These are phyloP conservation scores for Parietaria judaica DNA, from an alignment of 306 rosid species.

Conservation along the genomic window DNA sequence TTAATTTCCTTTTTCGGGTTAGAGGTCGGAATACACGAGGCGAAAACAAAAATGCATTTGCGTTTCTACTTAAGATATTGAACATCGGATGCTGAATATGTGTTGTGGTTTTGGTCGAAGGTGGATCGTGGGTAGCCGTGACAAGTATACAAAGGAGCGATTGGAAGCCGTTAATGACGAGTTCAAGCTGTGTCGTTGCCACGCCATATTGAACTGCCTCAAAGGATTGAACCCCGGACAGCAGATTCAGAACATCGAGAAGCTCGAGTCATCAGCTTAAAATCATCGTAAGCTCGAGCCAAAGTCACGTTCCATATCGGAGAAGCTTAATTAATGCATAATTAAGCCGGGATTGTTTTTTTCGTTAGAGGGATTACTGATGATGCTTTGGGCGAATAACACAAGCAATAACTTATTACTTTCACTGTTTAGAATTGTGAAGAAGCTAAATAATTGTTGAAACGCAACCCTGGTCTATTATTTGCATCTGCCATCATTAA, in stretches of 20 bases:
- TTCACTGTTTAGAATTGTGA: constrained; percentile 32
- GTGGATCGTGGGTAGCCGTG: constrained; percentile 98
- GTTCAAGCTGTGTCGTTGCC: constrained; percentile 97
- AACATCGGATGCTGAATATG: constrained; percentile 4
- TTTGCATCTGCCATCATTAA: no score
- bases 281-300: neutral
- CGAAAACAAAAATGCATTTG: no score
- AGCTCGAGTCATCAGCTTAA: constrained; percentile 35
- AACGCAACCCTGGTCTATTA: no score
- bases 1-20: no score
- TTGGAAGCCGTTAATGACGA: constrained; percentile 85
- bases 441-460: no score
- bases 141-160: constrained; percentile 84
- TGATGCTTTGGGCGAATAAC: constrained; percentile 32
- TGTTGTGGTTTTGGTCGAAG: constrained; percentile 36
- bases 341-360: constrained; percentile 31
- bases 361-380: constrained; percentile 14
- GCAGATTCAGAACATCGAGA: constrained; percentile 75
- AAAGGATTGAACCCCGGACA: constrained; percentile 98
- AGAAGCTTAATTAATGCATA: constrained; percentile 26
- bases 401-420: constrained; percentile 18
- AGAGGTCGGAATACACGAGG: no score
- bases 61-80: no score
- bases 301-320: constrained; percentile 9
- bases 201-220: constrained; percentile 95